These are phyloP conservation scores for Yamadazyma songkhlaensis DNA, from an alignment of 1,139 yeast species.

Conservation along the genomic window DNA sequence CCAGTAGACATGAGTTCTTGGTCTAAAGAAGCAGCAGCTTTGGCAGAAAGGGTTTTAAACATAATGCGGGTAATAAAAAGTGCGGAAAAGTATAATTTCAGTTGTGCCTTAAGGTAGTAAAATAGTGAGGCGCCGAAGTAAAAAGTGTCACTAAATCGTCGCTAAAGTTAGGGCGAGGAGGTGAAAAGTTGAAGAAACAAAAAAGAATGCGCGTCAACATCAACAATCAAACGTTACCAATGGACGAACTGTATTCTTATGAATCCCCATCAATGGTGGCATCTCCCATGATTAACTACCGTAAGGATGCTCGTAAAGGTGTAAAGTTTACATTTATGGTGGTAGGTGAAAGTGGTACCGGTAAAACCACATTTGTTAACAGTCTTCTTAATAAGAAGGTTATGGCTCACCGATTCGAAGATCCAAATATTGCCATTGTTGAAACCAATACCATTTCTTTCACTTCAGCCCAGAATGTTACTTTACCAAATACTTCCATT, in stretches of 20 bases:
- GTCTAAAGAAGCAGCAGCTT: conserved; percentile 77
- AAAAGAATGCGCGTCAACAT: neutral
- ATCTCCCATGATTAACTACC: conserved; percentile 49
- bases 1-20: conserved; percentile 81
- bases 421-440: conserved; percentile 20
- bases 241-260: conserved; percentile 23
- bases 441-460: conserved; percentile 52
- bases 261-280: conserved; percentile 34
- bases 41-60: conserved; percentile 50
- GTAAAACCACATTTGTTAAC: conserved; percentile 83
- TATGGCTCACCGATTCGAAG: conserved; percentile 55
- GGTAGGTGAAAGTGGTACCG: conserved; percentile 83
- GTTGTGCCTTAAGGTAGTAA: too few species aligned
- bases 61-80: neutral
- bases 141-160: too few species aligned
- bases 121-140: too few species aligned
- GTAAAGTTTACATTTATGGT: conserved; percentile 80
- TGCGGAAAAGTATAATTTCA: neutral
- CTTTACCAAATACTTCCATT: conserved; percentile 43
- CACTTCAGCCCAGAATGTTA: conserved; percentile 51
- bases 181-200: too few species aligned
- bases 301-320: conserved; percentile 81
- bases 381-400: conserved; percentile 64
- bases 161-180: too few species aligned
- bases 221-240: conserved; percentile 1